A percentile compares a stretch with the other conserved stretches of the same genome.
These are phyloP conservation scores for Apiotrichum brassicae DNA, from an alignment of 1,284 basidiomycete genomes.

Conservation along the genomic window DNA sequence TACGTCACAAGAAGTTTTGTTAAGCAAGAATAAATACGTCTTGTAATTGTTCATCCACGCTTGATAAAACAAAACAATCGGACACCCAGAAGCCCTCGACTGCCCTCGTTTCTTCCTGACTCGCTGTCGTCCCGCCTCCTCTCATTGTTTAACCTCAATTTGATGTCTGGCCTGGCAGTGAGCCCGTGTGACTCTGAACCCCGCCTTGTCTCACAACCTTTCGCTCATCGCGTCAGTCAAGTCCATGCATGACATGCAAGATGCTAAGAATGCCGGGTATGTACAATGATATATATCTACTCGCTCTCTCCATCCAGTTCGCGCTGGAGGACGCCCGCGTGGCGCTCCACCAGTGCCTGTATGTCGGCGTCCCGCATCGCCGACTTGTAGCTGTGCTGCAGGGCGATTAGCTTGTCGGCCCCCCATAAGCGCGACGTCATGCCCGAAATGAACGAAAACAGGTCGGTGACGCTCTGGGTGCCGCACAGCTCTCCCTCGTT, in stretches of 20 bases:
- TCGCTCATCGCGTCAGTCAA: no score
- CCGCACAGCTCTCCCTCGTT: slow-evolving; percentile 75
- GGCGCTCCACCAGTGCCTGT: slow-evolving; percentile 58
- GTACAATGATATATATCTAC: background rate
- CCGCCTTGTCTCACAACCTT: no score
- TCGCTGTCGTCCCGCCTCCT: no score
- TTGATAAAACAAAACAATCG: no score
- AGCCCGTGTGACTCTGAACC: no score
- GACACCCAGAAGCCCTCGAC: no score
- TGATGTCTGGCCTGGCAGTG: no score
- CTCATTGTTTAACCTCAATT: no score
- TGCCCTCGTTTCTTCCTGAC: no score
- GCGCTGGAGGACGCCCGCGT: slow-evolving; percentile 37
- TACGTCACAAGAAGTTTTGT: no score
- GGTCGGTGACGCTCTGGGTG: slow-evolving; percentile 73
- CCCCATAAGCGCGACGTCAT: slow-evolving; percentile 88
- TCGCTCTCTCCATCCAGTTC: slow-evolving; percentile 11
- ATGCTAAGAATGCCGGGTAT: background rate
- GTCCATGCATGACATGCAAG: background rate
- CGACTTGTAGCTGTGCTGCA: slow-evolving; percentile 38
- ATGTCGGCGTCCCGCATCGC: slow-evolving; percentile 58
- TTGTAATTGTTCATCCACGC: no score
- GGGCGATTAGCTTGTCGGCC: slow-evolving; percentile 76
- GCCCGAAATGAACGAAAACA: slow-evolving; percentile 78
- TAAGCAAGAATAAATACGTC: no score